Conservation (phyloP, 768 basidiomycete genomes). For the Boletus vermiculosoides region DNA sequence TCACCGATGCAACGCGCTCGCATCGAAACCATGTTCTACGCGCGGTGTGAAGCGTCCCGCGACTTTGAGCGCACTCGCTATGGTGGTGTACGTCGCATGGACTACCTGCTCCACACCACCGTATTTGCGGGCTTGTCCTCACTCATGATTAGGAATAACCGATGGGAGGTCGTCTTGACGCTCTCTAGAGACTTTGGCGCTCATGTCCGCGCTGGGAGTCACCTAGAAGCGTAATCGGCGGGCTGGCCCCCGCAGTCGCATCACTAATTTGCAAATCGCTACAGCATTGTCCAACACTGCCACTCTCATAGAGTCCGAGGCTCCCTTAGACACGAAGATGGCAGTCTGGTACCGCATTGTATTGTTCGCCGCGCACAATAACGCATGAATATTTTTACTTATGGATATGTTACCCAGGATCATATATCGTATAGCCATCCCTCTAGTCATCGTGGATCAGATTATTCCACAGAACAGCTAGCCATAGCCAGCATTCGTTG, state of each 20-base stretch:
- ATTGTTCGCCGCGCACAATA: background rate
- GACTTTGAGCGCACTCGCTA: slow-evolving; percentile 36
- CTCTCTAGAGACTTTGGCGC: slow-evolving; percentile 37
- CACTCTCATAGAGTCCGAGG: background rate
- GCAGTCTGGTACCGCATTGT: slow-evolving; percentile 14
- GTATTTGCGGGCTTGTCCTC: slow-evolving; percentile 52
- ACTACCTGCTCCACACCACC: slow-evolving; percentile 49
- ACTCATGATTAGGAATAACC: slow-evolving; percentile 35
- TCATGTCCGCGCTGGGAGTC: background rate
- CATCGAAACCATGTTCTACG: slow-evolving; percentile 42
- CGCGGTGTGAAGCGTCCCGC: slow-evolving; percentile 42
- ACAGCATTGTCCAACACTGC: slow-evolving; percentile 1
- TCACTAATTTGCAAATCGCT: background rate
- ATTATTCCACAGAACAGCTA: slow-evolving; percentile 6
- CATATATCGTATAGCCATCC: background rate
- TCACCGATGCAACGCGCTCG: slow-evolving; percentile 42
- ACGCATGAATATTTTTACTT: slow-evolving; percentile 2
- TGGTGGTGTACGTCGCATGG: slow-evolving; percentile 47
- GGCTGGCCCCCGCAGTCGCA: background rate
- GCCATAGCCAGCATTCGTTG: background rate
- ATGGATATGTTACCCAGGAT: slow-evolving; percentile 11
- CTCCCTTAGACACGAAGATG: background rate
- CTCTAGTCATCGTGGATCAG: slow-evolving; percentile 5
- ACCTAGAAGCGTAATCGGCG: background rate
- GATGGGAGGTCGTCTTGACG: slow-evolving; percentile 45